Conservation (phyloP, 768 basidiomycete species). For the Filobasidium floriforme region DNA sequence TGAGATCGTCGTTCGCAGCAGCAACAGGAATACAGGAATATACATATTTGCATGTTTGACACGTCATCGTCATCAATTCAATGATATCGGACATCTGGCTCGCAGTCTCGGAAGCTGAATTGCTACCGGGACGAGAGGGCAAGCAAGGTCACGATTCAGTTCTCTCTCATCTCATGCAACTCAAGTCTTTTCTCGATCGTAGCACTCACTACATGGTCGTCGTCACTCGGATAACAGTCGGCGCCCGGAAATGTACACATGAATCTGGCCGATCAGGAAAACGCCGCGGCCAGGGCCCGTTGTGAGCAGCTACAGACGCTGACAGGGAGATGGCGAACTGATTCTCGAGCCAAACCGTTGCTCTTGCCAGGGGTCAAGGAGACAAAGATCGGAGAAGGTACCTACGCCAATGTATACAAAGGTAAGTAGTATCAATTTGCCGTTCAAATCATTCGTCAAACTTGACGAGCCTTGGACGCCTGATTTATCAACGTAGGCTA, state of each 20-base stretch:
- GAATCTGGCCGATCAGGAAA: conserved; percentile 17
- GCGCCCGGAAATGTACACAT: neutral
- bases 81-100: no score
- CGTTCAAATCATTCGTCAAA: neutral
- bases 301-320: conserved; percentile 13
- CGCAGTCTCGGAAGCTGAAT: no score
- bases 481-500: neutral
- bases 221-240: no score
- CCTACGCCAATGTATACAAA: conserved; percentile 92
- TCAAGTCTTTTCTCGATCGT: no score
- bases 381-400: conserved; percentile 57
- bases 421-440: conserved; percentile 49
- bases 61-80: no score
- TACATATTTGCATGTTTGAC: no score
- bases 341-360: neutral
- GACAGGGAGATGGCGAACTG: neutral
- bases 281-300: conserved; percentile 14
- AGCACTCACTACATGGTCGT: no score
- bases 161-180: no score
- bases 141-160: no score
- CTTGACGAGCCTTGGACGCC: neutral
- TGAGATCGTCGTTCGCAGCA: no score
- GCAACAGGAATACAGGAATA: no score
- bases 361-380: conserved; percentile 45
- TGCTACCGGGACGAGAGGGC: no score